Conservation (phyloP, 192 early-diverging fungal genomes). For the Gaertneriomyces semiglobifer region DNA sequence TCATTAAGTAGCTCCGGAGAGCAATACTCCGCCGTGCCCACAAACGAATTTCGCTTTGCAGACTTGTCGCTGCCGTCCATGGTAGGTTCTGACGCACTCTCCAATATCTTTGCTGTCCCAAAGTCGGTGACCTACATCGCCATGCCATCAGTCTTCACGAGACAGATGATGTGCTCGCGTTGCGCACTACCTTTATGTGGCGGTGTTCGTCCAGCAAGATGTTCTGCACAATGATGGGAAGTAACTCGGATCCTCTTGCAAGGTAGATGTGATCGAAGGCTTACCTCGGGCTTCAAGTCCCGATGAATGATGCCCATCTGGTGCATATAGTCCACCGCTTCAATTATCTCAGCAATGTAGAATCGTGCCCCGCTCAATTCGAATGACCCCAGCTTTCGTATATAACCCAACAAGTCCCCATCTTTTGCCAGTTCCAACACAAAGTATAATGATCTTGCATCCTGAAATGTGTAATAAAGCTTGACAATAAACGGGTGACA, state of each 20-base stretch:
- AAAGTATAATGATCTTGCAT: conserved; percentile 86
- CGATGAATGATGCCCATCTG: conserved; percentile 80
- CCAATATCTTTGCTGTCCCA: conserved; percentile 83
- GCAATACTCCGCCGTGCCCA: conserved; percentile 98
- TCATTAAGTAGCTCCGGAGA: conserved; percentile 93
- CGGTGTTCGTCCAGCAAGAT: conserved; percentile 82
- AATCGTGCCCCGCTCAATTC: conserved; percentile 70
- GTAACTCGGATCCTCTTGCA: neutral
- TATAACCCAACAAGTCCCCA: conserved; percentile 85
- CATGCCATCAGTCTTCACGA: conserved; percentile 76
- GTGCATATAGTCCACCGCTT: conserved; percentile 88
- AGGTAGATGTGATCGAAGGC: neutral
- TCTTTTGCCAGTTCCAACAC: conserved; percentile 85
- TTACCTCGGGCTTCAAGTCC: conserved; percentile 90
- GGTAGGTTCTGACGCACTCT: neutral
- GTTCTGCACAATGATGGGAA: conserved; percentile 35
- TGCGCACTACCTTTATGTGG: conserved; percentile 69
- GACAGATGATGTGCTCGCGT: conserved; percentile 42
- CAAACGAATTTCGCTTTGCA: conserved; percentile 80
- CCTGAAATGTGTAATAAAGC: conserved; percentile 95
- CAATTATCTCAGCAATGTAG: conserved; percentile 84
- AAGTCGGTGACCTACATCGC: conserved; percentile 79
- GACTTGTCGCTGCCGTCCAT: conserved; percentile 5
- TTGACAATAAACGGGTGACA: conserved; percentile 85
- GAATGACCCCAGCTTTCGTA: conserved; percentile 66